Evolutionary conservation across 768 basidiomycete genomes (phyloP).

Genomic region (Lentinula lateritia): DNA sequence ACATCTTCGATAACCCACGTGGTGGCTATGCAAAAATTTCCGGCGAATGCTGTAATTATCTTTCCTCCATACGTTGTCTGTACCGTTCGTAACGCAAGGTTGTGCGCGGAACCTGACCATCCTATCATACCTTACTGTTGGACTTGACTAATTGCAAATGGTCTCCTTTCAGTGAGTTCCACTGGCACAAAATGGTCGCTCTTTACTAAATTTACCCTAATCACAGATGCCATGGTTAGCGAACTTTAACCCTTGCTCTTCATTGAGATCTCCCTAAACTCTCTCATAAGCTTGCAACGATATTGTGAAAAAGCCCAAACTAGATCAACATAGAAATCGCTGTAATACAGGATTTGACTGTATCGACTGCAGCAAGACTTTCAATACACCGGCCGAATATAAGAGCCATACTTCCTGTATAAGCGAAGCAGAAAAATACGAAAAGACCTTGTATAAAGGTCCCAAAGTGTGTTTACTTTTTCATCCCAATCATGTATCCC

Average conservation of each 20-base stretch:
- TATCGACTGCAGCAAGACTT: constrained; percentile 86
- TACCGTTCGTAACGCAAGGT: neutral
- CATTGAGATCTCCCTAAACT: neutral
- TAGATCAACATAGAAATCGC: constrained; percentile 67
- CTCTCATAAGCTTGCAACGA: constrained; percentile 62
- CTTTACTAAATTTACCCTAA: neutral
- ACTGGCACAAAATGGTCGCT: neutral
- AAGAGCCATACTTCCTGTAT: constrained; percentile 83
- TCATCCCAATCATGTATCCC: neutral
- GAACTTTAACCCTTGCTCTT: neutral
- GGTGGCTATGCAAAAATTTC: constrained; percentile 2
- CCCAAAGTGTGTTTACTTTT: constrained; percentile 40
- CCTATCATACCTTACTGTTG: too few relatives aligned
- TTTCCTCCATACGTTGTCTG: neutral
- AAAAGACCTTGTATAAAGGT: constrained; percentile 82
- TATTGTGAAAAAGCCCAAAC: constrained; percentile 89
- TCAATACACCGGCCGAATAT: constrained; percentile 70
- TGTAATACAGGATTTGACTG: constrained; percentile 73
- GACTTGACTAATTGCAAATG: constrained; percentile 29
- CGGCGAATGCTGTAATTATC: neutral
- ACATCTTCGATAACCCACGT: neutral
- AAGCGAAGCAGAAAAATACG: constrained; percentile 90
- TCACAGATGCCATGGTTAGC: constrained; percentile 65
- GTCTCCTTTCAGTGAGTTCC: constrained; percentile 67
- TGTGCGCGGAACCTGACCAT: too few relatives aligned